These are phyloP conservation scores for Hypoxylon sp. DNA, from an alignment of 2,329 filamentous ascomycete species.

Conservation along the genomic window DNA sequence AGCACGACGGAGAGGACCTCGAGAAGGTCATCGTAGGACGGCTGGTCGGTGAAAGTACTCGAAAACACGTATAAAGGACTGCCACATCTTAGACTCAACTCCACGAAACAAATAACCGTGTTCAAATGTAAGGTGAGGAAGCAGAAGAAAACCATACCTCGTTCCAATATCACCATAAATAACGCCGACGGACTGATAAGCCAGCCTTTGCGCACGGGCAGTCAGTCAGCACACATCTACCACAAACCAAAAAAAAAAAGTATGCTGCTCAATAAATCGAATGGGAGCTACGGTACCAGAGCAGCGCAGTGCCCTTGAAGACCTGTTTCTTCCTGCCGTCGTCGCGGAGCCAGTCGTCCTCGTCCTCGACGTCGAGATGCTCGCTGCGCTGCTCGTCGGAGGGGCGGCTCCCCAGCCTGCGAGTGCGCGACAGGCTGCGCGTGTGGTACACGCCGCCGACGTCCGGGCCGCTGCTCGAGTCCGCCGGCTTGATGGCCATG, in stretches of 20 bases:
- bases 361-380: slow-evolving; percentile 45
- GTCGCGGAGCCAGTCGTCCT: slow-evolving; percentile 47
- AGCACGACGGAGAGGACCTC: slow-evolving; percentile 73
- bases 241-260: neutral
- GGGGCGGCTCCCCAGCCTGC: slow-evolving; percentile 39
- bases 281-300: slow-evolving; percentile 45
- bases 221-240: slow-evolving; percentile 16
- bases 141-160: slow-evolving; percentile 32
- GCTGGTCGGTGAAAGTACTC: slow-evolving; percentile 68
- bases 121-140: neutral
- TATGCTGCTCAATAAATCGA: slow-evolving; percentile 7
- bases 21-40: slow-evolving; percentile 66
- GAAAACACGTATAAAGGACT: slow-evolving; percentile 76
- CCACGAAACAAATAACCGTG: too few relatives aligned
- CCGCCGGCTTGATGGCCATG: slow-evolving; percentile 37
- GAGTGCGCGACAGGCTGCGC: slow-evolving; percentile 43
- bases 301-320: slow-evolving; percentile 48
- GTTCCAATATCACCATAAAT: slow-evolving; percentile 76
- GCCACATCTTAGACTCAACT: too few relatives aligned
- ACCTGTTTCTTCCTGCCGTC: slow-evolving; percentile 49
- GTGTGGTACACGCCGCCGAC: slow-evolving; percentile 48
- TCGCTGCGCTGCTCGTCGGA: slow-evolving; percentile 38
- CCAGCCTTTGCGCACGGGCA: slow-evolving; percentile 57
- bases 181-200: slow-evolving; percentile 71
- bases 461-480: slow-evolving; percentile 15